Base-by-base conservation (phyloP, 83 land plant genomes). In the Picea mariana region DNA sequence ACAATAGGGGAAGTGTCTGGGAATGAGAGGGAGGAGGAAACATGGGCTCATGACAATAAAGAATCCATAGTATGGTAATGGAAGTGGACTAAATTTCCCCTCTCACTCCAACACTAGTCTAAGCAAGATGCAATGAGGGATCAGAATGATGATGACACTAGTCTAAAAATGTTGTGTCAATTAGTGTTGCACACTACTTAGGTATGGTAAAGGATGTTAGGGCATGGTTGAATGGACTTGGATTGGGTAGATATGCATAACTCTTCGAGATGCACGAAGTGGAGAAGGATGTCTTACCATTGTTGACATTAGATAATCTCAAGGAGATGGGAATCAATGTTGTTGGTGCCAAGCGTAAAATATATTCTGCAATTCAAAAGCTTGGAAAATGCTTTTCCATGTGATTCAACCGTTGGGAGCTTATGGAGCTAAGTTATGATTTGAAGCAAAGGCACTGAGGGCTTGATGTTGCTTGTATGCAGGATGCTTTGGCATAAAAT, bases 331-430 rank as follows among this genome's bases (percentile, higher is more conserved):
- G 95, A 26, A 88, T 93, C 20, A 88, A 83, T 80, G 95, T 92
- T 9, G 95, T 93, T 55, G 93, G 95, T 23, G 85, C 93, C 4
- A 85, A 92, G 23, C 82, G 95, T 65, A 93, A 93, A 78, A 86
- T 93, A 87, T 93, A 52, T 40, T 82, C 79, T 81, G 88, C 91
- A 12, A 91, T 93, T 44, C 93, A 91, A 77, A 89, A 89, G 82
- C 87, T 91, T 72, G 81, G 79, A 2, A 87, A 85, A 64, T 83
- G 86, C 4, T 88, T 81, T 81, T 67, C 89, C 1, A 38, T 55
- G 59, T 55, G 59, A 55, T 3, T 55, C 59, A 55, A 55, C 59
- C 3, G 59, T 55, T 55, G 3, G 59, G 16, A 55, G 13, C 16
- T 55, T 13, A 55, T 55, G 16, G 16, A 55, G 59, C 59, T 13